Evolutionary conservation across 306 rosid species (phyloP).

Genomic region (Fagus sylvatica): DNA sequence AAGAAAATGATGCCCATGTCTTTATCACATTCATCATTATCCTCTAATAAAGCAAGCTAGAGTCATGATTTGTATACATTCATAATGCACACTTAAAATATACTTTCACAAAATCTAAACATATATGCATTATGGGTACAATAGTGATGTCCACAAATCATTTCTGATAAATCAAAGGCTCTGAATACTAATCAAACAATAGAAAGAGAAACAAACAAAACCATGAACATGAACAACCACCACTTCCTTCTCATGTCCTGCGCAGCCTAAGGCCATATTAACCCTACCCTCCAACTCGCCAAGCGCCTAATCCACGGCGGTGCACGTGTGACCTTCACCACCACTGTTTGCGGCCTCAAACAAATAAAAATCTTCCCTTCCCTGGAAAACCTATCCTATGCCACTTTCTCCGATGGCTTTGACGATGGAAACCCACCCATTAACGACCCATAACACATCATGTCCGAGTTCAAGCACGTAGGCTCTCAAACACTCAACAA

Average conservation of each 20-base stretch:
- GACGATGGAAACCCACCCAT: background rate
- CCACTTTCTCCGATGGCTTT: conserved; percentile 12
- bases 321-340: conserved; percentile 4
- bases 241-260: conserved; percentile 14
- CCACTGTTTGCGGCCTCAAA: conserved; percentile 1
- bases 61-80: no score
- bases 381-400: background rate
- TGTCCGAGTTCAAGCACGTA: conserved; percentile 7
- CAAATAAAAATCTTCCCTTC: background rate
- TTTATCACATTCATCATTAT: no score
- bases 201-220: background rate
- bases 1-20: no score
- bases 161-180: no score
- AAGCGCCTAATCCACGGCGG: background rate
- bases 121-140: no score
- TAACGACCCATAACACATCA: background rate
- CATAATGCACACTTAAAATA: no score
- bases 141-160: no score
- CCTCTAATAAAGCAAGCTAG: background rate
- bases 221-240: background rate
- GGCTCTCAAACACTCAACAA: conserved; percentile 4
- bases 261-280: conserved; percentile 8
- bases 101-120: no score
- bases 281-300: conserved; percentile 10
- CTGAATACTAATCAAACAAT: background rate